Percentiles rank a stretch among this genome's conserved stretches.
These are phyloP conservation scores for Patellifolia procumbens DNA, from an alignment of 179 eudicot genomes.

Conservation along the genomic window DNA sequence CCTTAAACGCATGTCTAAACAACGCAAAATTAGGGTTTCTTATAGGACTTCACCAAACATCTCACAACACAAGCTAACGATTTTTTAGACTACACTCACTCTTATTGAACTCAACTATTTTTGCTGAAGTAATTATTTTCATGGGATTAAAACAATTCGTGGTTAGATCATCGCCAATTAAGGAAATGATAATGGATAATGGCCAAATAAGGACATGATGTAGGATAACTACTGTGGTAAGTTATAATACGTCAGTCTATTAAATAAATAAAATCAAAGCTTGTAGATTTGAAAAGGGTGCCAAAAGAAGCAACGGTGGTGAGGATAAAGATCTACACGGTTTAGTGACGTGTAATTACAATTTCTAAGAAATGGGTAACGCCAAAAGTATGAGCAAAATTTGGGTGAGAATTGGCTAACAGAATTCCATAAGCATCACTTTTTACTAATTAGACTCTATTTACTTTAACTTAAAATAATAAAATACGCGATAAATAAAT, in stretches of 20 bases:
- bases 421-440: conserved; percentile 2
- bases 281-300: conserved; percentile 1
- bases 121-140: too few relatives aligned
- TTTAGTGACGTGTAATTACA: conserved; percentile 16
- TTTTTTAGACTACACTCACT: too few relatives aligned
- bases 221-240: too few relatives aligned
- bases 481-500: too few relatives aligned
- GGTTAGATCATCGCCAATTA: neutral
- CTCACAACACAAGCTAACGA: too few relatives aligned
- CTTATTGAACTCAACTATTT: too few relatives aligned
- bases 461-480: too few relatives aligned
- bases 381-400: conserved; percentile 16
- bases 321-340: conserved; percentile 1
- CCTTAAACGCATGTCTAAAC: too few relatives aligned
- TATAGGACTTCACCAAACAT: too few relatives aligned
- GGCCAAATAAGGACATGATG: too few relatives aligned
- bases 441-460: too few relatives aligned
- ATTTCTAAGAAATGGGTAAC: neutral
- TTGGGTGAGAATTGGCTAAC: neutral
- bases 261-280: neutral
- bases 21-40: too few relatives aligned
- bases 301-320: neutral
- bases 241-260: neutral
- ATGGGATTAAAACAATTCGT: neutral
- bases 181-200: neutral